Evolutionary conservation across 108 stramenopile species (phyloP), one percentile per base, ranked within the genome.

Genomic region (Cyclotella choctawhatcheeana): DNA sequence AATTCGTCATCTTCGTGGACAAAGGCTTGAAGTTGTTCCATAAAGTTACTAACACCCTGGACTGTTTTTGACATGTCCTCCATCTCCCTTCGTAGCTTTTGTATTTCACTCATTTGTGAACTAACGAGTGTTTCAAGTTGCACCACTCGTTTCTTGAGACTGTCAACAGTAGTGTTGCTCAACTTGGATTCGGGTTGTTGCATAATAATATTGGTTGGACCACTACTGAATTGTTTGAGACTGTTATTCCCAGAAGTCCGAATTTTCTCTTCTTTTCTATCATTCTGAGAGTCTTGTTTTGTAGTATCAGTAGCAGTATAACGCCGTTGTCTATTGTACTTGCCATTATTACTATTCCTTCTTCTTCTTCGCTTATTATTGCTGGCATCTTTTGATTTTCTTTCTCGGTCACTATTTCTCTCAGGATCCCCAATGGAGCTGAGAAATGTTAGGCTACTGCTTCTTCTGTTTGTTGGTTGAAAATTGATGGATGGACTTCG

Each of bases 81-180:
- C 48, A 85, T 82, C 55, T 87, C 84, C 21, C 89, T 69, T 40
- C 88, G 68, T 18, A 94, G 82, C 35, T 90, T 85, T 54, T 83
- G 85, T 25, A 94, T 82, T 50, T 89, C 88, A 31, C 83, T 70
- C 51, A 83, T 65, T 80, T 94, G 93, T 40, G 66, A 76, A 17
- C 89, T 82, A 14, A 92, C 88, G 25, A 94, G 52, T 12, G 75
- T 79, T 74, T 94, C 93, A 44, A 94, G 54, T 68, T 88, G 87
- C 10, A 85, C 71, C 5, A 94, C 77, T 48, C 93, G 59, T 30
- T 82, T 82, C 33, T 54, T 55, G 29, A 87, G 48, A 5, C 55
- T 51, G 22, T 83, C 82, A 20, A 47, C 50, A 5, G 33, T 45
- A 29, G 58, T 58, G 12, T 64, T 51, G 45, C 8, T 65, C 0